phyloP scores from a whole-genome alignment of 805 yeast species.

The Sugiyamaella chiloensis region DNA sequence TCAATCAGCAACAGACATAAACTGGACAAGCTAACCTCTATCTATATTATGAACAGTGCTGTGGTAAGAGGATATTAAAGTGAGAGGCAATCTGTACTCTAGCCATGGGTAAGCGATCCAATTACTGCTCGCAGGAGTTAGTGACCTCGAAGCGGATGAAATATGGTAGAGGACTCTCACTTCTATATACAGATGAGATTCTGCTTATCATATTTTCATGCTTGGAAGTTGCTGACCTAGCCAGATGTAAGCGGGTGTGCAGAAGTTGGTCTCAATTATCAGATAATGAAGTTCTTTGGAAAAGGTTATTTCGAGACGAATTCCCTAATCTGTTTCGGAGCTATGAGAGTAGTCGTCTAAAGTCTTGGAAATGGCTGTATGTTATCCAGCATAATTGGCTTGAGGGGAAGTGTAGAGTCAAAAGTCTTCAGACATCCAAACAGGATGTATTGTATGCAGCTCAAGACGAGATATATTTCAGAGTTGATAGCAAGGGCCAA shows the following conservation, averaged over 20 bases:
- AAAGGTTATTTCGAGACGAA: not conserved
- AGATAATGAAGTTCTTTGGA: constrained; percentile 9
- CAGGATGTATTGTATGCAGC: not conserved
- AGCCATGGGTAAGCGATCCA: too few species aligned
- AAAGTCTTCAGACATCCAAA: not conserved
- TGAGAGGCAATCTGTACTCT: too few species aligned
- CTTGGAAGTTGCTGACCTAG: constrained; percentile 7
- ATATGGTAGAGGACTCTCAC: too few species aligned
- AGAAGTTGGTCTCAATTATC: constrained; percentile 10
- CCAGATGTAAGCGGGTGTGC: constrained; percentile 7
- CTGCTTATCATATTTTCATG: constrained; percentile 8
- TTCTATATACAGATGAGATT: constrained; percentile 9
- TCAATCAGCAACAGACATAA: too few species aligned
- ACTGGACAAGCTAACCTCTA: too few species aligned
- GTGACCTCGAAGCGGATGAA: too few species aligned
- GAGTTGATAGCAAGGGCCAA: not conserved
- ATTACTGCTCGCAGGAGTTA: too few species aligned
- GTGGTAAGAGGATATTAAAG: too few species aligned
- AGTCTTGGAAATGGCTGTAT: constrained; percentile 14
- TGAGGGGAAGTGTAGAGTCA: constrained; percentile 10
- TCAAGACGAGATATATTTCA: not conserved
- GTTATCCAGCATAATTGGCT: constrained; percentile 13
- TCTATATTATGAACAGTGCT: too few species aligned
- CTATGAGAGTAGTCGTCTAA: too few species aligned
- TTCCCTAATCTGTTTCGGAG: too few species aligned